Evolutionary conservation across 202 grass and related monocot species (phyloP), one percentile per base, ranked within the genome.

Genomic region (Schoenoplectus tabernaemontani): DNA sequence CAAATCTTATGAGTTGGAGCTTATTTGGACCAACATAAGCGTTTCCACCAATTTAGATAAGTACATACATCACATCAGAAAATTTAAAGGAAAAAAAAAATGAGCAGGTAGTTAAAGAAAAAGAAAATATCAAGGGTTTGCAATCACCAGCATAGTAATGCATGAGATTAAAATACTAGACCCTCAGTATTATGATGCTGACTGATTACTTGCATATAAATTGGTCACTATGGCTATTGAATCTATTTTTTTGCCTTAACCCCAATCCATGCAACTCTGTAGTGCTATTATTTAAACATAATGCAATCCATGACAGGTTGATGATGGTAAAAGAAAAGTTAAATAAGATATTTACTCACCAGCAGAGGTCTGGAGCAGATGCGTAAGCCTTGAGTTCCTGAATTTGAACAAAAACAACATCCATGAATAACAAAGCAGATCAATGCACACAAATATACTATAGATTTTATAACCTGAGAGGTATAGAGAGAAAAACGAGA

Each of bases 301-400:
- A 59, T 7, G n/a, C n/a, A n/a, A n/a, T n/a, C n/a, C n/a, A 57
- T 78, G 16, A 17, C 36, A 30, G 6, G n/a, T 9, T 39, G 54
- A 79, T 3, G 57, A 4, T 75, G 58, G 57, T 33, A 51, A 65
- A 54, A 32, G 23, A 70, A 34, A 83, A 19, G 26, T 34, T n/a
- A 54, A 56, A n/a, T 56, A 3, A 54, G 26, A 75, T 34, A 33
- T 78, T 43, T 78, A 68, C 69, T 79, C 87, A 99, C 92, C 96
- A 77, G 96, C 79, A 63, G 96, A 99, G 66, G 87, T 96, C 77
- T 96, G 96, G 20, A 99, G 96, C 64, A 99, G 74, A 88, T 96
- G 96, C n/a, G 96, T 99, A 80, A 99, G 70, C 85, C 93, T 99
- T 34, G 96, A 99, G 56, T 99, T 99, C 85, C 90, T 96, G 71